A percentile compares a stretch with the other conserved stretches of the same genome.
These are phyloP conservation scores for Raffaelea arxii DNA, from an alignment of 2,329 filamentous ascomycete species.

Conservation along the genomic window DNA sequence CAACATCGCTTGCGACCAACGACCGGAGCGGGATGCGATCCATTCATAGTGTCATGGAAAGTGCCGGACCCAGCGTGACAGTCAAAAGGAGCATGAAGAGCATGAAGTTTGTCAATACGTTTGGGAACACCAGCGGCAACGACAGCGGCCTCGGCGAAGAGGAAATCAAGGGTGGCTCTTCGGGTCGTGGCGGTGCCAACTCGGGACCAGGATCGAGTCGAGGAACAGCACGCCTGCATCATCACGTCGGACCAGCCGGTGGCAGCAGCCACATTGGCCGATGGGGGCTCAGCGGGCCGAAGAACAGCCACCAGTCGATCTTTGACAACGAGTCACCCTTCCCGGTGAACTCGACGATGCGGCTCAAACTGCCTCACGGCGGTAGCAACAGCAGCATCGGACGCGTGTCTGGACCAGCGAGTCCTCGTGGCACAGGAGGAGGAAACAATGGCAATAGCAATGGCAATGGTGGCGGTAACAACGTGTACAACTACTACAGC, in stretches of 20 bases:
- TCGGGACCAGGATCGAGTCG: slow-evolving; percentile 54
- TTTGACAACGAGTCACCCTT: slow-evolving; percentile 75
- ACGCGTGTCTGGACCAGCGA: slow-evolving; percentile 57
- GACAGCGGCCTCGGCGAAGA: slow-evolving; percentile 51
- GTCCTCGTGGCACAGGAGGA: slow-evolving; percentile 46
- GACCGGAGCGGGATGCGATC: slow-evolving; percentile 51
- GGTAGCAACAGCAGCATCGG: slow-evolving; percentile 25
- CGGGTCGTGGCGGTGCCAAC: slow-evolving; percentile 47
- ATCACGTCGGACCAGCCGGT: slow-evolving; percentile 39
- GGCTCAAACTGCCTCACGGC: slow-evolving; percentile 45
- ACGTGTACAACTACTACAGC: slow-evolving; percentile 6
- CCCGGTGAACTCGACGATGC: slow-evolving; percentile 42
- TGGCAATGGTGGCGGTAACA: slow-evolving; percentile 22
- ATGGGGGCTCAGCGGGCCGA: slow-evolving; percentile 59
- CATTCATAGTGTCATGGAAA: slow-evolving; percentile 58
- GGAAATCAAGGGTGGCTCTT: slow-evolving; percentile 52
- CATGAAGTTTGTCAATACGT: slow-evolving; percentile 91
- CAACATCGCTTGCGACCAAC: slow-evolving; percentile 72
- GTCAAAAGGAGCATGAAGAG: slow-evolving; percentile 92
- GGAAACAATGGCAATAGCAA: too few relatives aligned
- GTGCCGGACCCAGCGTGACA: slow-evolving; percentile 33
- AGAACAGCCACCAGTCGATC: slow-evolving; percentile 58
- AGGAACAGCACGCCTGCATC: slow-evolving; percentile 65
- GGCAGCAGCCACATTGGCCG: slow-evolving; percentile 44
- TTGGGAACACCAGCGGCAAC: slow-evolving; percentile 52